Evolutionary conservation across 306 rosid genomes (phyloP).

Genomic region (Erythrophleum fordii): DNA sequence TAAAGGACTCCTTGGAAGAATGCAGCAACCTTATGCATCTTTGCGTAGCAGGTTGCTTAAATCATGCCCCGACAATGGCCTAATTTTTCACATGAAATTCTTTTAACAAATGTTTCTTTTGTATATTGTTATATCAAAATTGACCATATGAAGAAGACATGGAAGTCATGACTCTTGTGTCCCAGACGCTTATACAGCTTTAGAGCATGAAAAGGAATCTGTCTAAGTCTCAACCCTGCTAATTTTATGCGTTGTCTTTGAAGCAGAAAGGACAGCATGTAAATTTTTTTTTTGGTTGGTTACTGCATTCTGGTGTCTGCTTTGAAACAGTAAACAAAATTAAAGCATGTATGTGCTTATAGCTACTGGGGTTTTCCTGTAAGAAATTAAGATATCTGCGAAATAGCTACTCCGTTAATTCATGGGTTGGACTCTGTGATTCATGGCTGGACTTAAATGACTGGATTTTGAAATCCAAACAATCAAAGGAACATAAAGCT

Average conservation of each 20-base stretch:
- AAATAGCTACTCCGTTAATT: no score
- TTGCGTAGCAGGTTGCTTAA: slow-evolving; percentile 94
- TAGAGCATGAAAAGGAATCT: no score
- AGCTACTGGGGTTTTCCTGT: no score
- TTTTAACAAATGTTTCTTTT: slow-evolving; percentile 1
- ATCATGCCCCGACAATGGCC: slow-evolving; percentile 24
- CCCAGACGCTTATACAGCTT: no score
- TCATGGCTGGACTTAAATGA: slow-evolving; percentile 53
- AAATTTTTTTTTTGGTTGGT: no score
- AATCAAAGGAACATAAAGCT: slow-evolving; percentile 40
- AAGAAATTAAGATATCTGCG: no score
- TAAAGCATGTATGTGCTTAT: no score
- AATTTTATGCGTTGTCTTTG: slow-evolving; percentile 74
- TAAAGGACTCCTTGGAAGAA: slow-evolving; percentile 68
- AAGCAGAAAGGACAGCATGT: slow-evolving; percentile 95
- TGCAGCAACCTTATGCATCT: slow-evolving; percentile 70
- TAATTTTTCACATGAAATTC: slow-evolving; percentile 27
- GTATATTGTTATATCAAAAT: background rate
- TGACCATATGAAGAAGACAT: slow-evolving; percentile 4
- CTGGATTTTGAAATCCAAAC: slow-evolving; percentile 38
- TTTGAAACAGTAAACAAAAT: no score
- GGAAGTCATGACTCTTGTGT: no score
- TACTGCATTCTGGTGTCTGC: no score
- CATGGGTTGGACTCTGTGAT: no score
- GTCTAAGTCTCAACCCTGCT: slow-evolving; percentile 35